These are phyloP conservation scores for Mycena indigotica DNA, from an alignment of 768 basidiomycete genomes.

Conservation along the genomic window DNA sequence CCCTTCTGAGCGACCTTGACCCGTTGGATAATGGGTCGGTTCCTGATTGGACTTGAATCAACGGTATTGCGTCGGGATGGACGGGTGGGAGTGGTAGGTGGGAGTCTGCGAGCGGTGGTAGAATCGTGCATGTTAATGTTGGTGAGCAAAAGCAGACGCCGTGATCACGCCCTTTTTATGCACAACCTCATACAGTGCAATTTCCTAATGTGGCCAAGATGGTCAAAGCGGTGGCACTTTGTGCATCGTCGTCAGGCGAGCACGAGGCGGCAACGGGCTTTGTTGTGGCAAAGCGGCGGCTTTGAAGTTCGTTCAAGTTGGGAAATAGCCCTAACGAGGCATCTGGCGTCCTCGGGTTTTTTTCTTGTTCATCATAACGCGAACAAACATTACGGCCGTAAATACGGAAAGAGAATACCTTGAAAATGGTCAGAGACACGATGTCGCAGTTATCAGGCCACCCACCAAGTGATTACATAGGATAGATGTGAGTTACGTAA, in stretches of 20 bases:
- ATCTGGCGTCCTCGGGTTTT: slow-evolving; percentile 51
- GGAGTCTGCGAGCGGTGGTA: slow-evolving; percentile 8
- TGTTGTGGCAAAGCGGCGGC: not conserved
- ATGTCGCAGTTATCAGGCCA: not conserved
- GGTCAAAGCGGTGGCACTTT: slow-evolving; percentile 3
- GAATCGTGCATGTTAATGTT: slow-evolving; percentile 12
- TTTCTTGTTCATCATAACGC: slow-evolving; percentile 61
- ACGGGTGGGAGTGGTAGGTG: not conserved
- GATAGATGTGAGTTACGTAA: slow-evolving; percentile 92
- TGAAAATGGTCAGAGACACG: slow-evolving; percentile 4
- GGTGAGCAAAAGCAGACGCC: not conserved
- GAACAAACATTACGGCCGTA: slow-evolving; percentile 81
- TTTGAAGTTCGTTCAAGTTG: not conserved
- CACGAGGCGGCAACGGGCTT: not conserved
- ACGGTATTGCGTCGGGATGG: slow-evolving; percentile 17
- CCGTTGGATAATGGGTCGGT: slow-evolving; percentile 9
- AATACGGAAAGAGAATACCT: slow-evolving; percentile 91
- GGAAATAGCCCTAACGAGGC: slow-evolving; percentile 47
- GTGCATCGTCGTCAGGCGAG: not conserved
- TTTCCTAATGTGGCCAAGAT: slow-evolving; percentile 1
- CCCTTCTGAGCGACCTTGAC: slow-evolving; percentile 18
- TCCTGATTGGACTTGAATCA: slow-evolving; percentile 8
- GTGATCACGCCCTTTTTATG: not conserved
- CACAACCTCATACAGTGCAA: not conserved
- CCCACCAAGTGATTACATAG: slow-evolving; percentile 92